Evolutionary conservation across 2,329 filamentous ascomycete species (phyloP), one percentile per base, ranked within the genome.

Genomic region (Fusarium marasasianum): DNA sequence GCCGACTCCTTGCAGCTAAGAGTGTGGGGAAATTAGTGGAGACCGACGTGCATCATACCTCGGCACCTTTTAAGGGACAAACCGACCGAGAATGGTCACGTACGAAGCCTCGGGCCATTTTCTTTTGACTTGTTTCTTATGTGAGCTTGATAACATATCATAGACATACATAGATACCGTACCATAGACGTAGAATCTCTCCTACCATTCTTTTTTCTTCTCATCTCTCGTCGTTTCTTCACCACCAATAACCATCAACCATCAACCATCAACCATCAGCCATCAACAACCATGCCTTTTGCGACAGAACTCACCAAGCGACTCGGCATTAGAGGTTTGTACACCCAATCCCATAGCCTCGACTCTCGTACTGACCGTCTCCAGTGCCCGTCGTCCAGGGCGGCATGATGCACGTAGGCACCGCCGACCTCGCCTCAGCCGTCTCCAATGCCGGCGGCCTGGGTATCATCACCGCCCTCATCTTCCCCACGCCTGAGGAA

Each of bases 401-500:
- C 81, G 94, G 94, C 79, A 96, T 96, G 93, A 91, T 94, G 89
- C 92, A 93, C 88, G 90, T 95, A 73, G 94, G 94, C 66, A 94
- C 94, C 78, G 94, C 94, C 57, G 92, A 94, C 82, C 87, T 95
- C 76, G 93, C 93, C 71, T 88, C 91, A 55, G 92, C 93, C 74
- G 93, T 95, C 72, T 92, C 90, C 80, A 94, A 94, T 83, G 92
- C 93, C n/a, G 94, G 94, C 75, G 94, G 93, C 54, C 87, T 96
- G 62, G 94, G 94, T 79, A 91, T 96, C 80, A 89, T 96, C 83
- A 96, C 94, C 37, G 94, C 93, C 54, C 91, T 98, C 80, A 98
- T 97, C 61, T 97, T 97, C 89, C 94, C 96, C 40, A 93, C 93
- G 22, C 96, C 96, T 54, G 94, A 95, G 83, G 95, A 94, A 81